Base-by-base conservation (phyloP, 2,329 filamentous ascomycete species). In the Fusarium sp. region DNA sequence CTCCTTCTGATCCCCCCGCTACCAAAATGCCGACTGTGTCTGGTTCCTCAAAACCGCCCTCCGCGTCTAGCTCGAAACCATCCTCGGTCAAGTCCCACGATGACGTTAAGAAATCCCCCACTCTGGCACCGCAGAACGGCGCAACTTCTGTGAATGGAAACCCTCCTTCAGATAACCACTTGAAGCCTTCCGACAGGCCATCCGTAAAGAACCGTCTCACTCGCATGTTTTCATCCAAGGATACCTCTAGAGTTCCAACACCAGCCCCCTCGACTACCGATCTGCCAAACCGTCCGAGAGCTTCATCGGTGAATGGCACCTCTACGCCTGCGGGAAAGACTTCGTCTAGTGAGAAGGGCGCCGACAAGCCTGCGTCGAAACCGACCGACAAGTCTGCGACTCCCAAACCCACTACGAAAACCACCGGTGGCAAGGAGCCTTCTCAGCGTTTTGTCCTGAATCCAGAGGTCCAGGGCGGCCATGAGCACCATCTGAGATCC, bases 401-500 rank as follows among this genome's bases (percentile, higher is more conserved):
- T 9, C 61, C 71, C 34, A 75, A 76, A 35, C 61, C 74, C 10
- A 68, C 74, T 11, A 68, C 71, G 34, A 74, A 75, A 45, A 43
- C 72, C 2, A 49, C 72, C 8, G 58, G 72, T 8, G 59, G 68
- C 43, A 74, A 77, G 49, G 78, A 81, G 40, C 61, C 73, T 24
- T 73, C 76, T 9, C 79, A 83, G 61, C 83, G 86, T 65, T 89
- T 85, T 72, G 77, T 83, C 26, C 46, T 79, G 39, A 80, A 81
- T 52, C 65, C 79, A 22, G 81, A 84, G 6, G 76, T 79, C 7
- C 80, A 89, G 62, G 91, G 91, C 64, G 85, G 88, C 32, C 95
- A 99, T 72, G 89, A 91, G 71, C 95, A 99, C 75, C 87, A 92
- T 70, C 87, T 99, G 64, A 95, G 92, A 79, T 93, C 91, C 61